Evolutionary conservation across 441 rosid genomes (phyloP).

Genomic region (Kokia cookei): DNA sequence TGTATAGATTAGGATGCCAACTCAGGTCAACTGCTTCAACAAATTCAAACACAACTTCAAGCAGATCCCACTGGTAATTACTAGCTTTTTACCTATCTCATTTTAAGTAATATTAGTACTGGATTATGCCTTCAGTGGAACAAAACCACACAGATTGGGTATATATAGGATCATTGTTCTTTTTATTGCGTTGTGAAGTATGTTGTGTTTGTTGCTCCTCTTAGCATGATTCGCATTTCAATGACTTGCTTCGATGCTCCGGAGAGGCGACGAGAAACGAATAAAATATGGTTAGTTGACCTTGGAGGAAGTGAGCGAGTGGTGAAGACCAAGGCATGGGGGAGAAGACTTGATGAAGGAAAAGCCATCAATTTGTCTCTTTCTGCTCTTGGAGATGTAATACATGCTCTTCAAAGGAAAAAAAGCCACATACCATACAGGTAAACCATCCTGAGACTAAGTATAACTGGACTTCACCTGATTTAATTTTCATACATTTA

Average conservation of each 20-base stretch:
- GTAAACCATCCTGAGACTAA: conserved; percentile 19
- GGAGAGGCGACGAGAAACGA: conserved; percentile 59
- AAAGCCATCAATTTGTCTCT: conserved; percentile 85
- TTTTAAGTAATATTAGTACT: not conserved
- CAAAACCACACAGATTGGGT: too few relatives aligned
- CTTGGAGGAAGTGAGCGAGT: conserved; percentile 90
- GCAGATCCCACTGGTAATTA: conserved; percentile 85
- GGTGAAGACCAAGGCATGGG: conserved; percentile 74
- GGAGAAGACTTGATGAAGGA: conserved; percentile 88
- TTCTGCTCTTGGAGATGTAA: conserved; percentile 81
- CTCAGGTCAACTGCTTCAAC: conserved; percentile 81
- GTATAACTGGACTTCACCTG: not conserved
- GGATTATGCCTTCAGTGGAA: too few relatives aligned
- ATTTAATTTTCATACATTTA: not conserved
- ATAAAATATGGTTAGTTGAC: conserved; percentile 76
- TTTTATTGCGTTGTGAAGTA: not conserved
- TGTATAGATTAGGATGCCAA: conserved; percentile 71
- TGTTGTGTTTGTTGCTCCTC: conserved; percentile 6
- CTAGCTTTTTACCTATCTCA: conserved; percentile 6
- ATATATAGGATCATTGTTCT: not conserved
- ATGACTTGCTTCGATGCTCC: conserved; percentile 49
- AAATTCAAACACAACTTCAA: conserved; percentile 60
- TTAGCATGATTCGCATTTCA: conserved; percentile 66
- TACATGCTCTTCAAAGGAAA: conserved; percentile 64
- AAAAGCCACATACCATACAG: conserved; percentile 71